Conservation (phyloP, 805 yeast species). For the Yarrowia alimentaria region DNA sequence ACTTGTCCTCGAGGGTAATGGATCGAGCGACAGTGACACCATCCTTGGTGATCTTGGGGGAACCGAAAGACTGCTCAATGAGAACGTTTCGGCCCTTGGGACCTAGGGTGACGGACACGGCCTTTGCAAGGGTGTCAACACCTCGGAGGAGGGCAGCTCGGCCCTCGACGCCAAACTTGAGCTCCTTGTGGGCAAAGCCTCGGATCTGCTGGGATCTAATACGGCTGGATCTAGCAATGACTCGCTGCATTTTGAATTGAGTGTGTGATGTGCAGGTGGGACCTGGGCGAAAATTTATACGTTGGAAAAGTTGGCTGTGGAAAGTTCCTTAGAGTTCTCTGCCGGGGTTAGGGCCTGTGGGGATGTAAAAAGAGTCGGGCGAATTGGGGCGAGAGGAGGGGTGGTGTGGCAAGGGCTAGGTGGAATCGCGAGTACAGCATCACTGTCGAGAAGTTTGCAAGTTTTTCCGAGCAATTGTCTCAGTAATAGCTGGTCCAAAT, state of each 20-base stretch:
- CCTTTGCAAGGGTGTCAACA: conserved; percentile 91
- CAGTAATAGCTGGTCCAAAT: no score
- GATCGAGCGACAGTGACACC: conserved; percentile 97
- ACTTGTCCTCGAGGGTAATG: conserved; percentile 77
- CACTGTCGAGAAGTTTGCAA: no score
- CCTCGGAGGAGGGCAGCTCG: conserved; percentile 92
- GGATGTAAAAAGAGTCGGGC: not conserved
- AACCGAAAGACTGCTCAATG: conserved; percentile 93
- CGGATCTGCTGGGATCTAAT: conserved; percentile 38
- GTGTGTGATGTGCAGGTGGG: conserved; percentile 1
- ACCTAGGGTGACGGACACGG: conserved; percentile 94
- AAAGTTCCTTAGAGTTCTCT: conserved; percentile 28
- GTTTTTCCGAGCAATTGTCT: no score
- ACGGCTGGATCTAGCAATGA: conserved; percentile 31
- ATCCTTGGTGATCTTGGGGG: conserved; percentile 98
- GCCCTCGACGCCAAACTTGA: conserved; percentile 96
- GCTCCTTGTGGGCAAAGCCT: conserved; percentile 69
- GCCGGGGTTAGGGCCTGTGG: conserved; percentile 21
- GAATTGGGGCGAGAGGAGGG: not conserved
- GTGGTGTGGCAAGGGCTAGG: no score
- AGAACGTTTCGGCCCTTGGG: conserved; percentile 97
- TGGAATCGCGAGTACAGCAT: no score
- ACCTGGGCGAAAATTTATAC: conserved; percentile 24
- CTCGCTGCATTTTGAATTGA: conserved; percentile 33
- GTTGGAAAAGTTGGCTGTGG: conserved; percentile 1